Conservation (phyloP, 2,329 filamentous ascomycete species). For the Gaeumannomyces tritici region DNA sequence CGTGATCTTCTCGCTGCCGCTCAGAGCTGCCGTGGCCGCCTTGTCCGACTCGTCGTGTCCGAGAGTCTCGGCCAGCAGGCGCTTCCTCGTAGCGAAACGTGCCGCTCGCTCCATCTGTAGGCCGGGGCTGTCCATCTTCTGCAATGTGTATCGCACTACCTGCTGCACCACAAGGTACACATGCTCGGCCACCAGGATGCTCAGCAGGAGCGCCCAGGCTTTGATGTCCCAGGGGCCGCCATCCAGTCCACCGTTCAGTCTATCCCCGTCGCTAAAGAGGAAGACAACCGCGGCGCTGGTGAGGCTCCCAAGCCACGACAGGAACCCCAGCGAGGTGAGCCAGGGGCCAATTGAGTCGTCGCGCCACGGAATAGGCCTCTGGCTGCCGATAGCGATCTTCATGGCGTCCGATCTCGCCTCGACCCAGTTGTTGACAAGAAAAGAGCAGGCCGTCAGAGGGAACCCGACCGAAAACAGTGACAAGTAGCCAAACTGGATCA, state of each 20-base stretch:
- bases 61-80: slow-evolving; percentile 65
- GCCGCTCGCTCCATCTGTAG: slow-evolving; percentile 78
- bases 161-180: slow-evolving; percentile 73
- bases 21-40: slow-evolving; percentile 35
- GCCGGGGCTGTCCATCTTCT: slow-evolving; percentile 76
- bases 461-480: slow-evolving; percentile 88
- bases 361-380: slow-evolving; percentile 80
- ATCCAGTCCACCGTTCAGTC: slow-evolving; percentile 55
- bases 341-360: slow-evolving; percentile 92
- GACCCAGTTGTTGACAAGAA: slow-evolving; percentile 92
- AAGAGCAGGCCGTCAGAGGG: slow-evolving; percentile 84
- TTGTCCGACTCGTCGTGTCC: slow-evolving; percentile 44
- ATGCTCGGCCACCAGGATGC: slow-evolving; percentile 81
- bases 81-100: slow-evolving; percentile 70
- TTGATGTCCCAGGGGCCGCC: slow-evolving; percentile 63
- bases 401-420: slow-evolving; percentile 83
- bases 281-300: slow-evolving; percentile 83
- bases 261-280: slow-evolving; percentile 53
- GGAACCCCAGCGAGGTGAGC: slow-evolving; percentile 74
- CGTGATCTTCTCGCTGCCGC: slow-evolving; percentile 53
- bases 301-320: slow-evolving; percentile 89
- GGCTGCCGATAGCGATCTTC: slow-evolving; percentile 86
- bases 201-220: slow-evolving; percentile 71
- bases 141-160: slow-evolving; percentile 61
- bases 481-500: slow-evolving; percentile 54